These are phyloP conservation scores for Echinochloa phyllopogon DNA, from an alignment of 176 grass and related monocot genomes.

Conservation along the genomic window DNA sequence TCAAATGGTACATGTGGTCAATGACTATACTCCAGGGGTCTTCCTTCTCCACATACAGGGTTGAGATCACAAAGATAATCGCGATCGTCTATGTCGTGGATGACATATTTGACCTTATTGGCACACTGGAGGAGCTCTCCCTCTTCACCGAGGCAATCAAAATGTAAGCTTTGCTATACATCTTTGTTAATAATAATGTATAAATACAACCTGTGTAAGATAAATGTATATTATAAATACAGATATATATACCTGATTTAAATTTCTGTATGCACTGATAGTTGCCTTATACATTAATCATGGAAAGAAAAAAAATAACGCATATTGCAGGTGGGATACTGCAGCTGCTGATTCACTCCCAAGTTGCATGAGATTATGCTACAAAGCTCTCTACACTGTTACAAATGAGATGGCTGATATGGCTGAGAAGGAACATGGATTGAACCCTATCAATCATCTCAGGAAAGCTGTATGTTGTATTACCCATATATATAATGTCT, in stretches of 20 bases:
- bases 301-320: not conserved
- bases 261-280: too few species aligned
- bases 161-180: constrained; percentile 35
- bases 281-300: not conserved
- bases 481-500: not conserved
- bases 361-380: constrained; percentile 54
- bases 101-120: constrained; percentile 75
- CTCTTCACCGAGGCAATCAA: constrained; percentile 59
- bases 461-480: constrained; percentile 43
- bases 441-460: constrained; percentile 42
- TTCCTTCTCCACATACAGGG: constrained; percentile 53
- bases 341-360: constrained; percentile 48
- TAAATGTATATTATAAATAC: too few species aligned
- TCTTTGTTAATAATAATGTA: not conserved
- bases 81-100: constrained; percentile 70
- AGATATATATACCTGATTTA: too few species aligned
- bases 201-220: too few species aligned
- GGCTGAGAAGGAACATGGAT: constrained; percentile 34
- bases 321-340: constrained; percentile 53
- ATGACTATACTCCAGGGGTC: constrained; percentile 38
- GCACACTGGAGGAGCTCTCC: constrained; percentile 56
- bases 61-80: constrained; percentile 60
- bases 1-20: constrained; percentile 67
- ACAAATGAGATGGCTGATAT: constrained; percentile 58
- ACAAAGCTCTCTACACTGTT: constrained; percentile 45